phyloP scores from a whole-genome alignment of 202 grass and related monocot genomes.

The Zizania palustris region DNA sequence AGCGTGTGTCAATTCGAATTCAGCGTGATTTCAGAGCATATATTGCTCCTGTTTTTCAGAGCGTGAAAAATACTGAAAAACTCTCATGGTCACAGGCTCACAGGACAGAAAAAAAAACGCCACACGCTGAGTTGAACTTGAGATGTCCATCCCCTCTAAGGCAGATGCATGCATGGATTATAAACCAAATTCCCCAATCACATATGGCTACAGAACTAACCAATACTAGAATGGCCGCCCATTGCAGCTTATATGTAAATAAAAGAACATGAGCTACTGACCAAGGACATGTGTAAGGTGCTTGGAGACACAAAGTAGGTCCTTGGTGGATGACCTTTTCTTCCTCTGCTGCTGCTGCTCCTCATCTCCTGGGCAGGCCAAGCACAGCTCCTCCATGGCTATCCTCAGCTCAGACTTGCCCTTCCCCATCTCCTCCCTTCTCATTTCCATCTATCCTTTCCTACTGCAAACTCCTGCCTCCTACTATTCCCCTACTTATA shows the following conservation, averaged over 20 bases:
- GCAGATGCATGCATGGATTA: conserved; percentile 5
- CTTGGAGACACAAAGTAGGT: conserved; percentile 67
- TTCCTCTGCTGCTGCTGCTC: conserved; percentile 33
- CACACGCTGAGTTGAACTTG: conserved; percentile 13
- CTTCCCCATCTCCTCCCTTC: conserved; percentile 59
- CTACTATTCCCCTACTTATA: conserved; percentile 42
- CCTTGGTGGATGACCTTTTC: conserved; percentile 56
- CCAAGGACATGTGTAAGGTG: conserved; percentile 78
- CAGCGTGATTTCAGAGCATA: conserved; percentile 5
- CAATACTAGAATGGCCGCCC: not conserved
- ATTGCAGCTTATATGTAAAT: too few species aligned
- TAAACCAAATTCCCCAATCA: conserved; percentile 24
- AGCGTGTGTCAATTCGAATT: conserved; percentile 33
- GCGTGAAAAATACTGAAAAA: not conserved
- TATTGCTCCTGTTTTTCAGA: not conserved
- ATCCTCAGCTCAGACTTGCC: conserved; percentile 68
- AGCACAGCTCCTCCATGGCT: conserved; percentile 67
- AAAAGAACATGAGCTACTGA: conserved; percentile 42
- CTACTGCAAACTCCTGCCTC: conserved; percentile 17
- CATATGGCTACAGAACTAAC: conserved; percentile 3
- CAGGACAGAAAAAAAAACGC: not conserved
- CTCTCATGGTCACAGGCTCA: not conserved
- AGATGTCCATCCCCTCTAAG: conserved; percentile 2
- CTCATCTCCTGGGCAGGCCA: conserved; percentile 42
- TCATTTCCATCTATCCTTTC: conserved; percentile 50